Evolutionary conservation across 345 rosid species (phyloP).

Genomic region (Eucalyptus marginata): DNA sequence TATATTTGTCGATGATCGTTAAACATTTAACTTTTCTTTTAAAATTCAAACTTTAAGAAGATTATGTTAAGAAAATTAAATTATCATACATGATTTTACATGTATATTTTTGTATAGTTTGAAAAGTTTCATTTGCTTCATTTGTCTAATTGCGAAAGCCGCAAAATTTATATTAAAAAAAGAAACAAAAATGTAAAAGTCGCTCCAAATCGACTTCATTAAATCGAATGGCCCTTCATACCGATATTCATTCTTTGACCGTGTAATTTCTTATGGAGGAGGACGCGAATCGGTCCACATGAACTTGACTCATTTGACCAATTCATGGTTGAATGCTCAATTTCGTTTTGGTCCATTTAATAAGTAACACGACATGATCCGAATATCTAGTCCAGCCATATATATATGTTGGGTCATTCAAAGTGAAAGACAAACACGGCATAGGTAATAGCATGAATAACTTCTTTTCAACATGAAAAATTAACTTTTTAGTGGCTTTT

Average conservation of each 20-base stretch:
- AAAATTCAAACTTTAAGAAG: too few species aligned
- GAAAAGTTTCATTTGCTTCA: too few species aligned
- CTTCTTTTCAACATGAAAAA: too few species aligned
- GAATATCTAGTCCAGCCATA: background rate
- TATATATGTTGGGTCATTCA: too few species aligned
- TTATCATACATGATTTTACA: background rate
- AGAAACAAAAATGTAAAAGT: background rate
- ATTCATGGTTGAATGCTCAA: background rate
- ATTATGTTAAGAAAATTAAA: too few species aligned
- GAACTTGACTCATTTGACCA: background rate
- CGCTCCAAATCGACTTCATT: background rate
- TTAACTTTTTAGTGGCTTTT: too few species aligned
- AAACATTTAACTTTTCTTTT: background rate
- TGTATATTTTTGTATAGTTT: background rate
- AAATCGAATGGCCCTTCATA: background rate
- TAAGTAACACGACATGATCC: background rate
- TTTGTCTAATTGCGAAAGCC: accelerated
- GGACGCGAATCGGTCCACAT: background rate
- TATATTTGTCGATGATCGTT: accelerated
- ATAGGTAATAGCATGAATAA: background rate
- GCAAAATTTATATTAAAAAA: accelerated
- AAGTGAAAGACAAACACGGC: background rate
- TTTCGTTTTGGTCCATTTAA: background rate
- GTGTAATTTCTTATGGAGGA: background rate
- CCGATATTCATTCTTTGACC: background rate